A percentile compares a stretch with the other conserved stretches of the same genome.
Evolutionary conservation across 179 eudicot genomes (phyloP).

Genomic region (Spinacia oleracea): DNA sequence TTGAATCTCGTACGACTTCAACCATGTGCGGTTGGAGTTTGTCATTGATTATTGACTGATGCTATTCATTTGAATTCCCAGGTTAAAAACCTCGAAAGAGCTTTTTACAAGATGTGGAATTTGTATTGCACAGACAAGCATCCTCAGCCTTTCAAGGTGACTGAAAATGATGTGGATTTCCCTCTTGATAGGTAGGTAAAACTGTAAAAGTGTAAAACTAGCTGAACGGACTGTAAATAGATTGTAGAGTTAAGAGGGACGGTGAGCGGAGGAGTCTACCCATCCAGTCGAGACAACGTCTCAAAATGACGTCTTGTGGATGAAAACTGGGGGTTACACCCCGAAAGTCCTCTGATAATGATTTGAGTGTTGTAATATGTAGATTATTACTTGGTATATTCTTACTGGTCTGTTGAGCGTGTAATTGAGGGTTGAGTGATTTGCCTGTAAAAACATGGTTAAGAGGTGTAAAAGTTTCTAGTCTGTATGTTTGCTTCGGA

Average conservation of each 20-base stretch:
- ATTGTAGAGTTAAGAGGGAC: slow-evolving; percentile 12
- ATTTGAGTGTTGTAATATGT: slow-evolving; percentile 1
- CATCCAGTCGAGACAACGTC: background rate
- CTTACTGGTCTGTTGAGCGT: background rate
- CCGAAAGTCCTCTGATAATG: slow-evolving; percentile 15
- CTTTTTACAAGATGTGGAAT: slow-evolving; percentile 52
- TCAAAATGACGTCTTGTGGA: background rate
- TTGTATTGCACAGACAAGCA: slow-evolving; percentile 38
- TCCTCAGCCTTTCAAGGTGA: slow-evolving; percentile 43
- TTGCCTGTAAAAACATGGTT: slow-evolving; percentile 17
- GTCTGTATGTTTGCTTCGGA: background rate
- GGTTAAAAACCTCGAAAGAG: slow-evolving; percentile 53
- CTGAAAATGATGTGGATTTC: slow-evolving; percentile 42
- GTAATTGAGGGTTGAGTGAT: slow-evolving; percentile 14
- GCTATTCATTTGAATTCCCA: slow-evolving; percentile 12
- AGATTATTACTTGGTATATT: slow-evolving; percentile 2
- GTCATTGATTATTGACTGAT: background rate
- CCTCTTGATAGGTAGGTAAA: slow-evolving; percentile 37
- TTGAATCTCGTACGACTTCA: background rate
- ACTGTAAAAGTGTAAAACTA: too few relatives aligned
- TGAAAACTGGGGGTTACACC: background rate
- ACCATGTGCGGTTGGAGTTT: background rate
- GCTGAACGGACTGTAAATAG: slow-evolving; percentile 36
- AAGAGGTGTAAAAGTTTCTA: background rate
- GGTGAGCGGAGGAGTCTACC: background rate